phyloP scores from a whole-genome alignment of 176 grass and related monocot species.

The Hordeum marinum region DNA sequence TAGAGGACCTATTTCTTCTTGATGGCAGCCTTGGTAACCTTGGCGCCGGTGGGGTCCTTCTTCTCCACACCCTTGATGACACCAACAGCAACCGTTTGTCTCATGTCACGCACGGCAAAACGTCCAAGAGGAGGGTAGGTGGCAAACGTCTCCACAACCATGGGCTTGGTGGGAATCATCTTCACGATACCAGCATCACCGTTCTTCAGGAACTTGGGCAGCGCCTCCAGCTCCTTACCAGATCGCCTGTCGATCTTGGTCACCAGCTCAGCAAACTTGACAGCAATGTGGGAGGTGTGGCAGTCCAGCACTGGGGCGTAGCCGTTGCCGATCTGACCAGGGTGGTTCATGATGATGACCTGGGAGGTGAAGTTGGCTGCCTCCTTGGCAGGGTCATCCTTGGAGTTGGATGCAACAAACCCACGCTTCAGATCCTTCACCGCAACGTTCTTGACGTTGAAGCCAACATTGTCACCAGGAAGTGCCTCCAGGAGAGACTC shows the following conservation, averaged over 20 bases:
- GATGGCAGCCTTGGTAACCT: slow-evolving; percentile 54
- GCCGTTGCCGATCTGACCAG: slow-evolving; percentile 29
- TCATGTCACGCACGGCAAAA: slow-evolving; percentile 11
- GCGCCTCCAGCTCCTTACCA: slow-evolving; percentile 30
- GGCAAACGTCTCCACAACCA: slow-evolving; percentile 23
- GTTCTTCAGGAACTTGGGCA: slow-evolving; percentile 34
- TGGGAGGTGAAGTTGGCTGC: not conserved
- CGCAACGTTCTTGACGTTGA: not conserved
- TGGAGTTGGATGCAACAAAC: not conserved
- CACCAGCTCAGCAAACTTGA: slow-evolving; percentile 24
- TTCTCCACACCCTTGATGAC: slow-evolving; percentile 29
- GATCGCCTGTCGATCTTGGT: slow-evolving; percentile 27
- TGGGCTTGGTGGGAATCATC: slow-evolving; percentile 40
- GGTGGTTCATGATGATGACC: slow-evolving; percentile 33
- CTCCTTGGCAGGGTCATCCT: not conserved
- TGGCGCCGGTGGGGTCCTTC: slow-evolving; percentile 12
- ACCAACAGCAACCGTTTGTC: slow-evolving; percentile 29
- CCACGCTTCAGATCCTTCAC: not conserved
- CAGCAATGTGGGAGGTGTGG: slow-evolving; percentile 28
- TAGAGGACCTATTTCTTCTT: slow-evolving; percentile 65
- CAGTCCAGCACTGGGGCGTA: slow-evolving; percentile 29
- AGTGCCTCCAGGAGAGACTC: not conserved
- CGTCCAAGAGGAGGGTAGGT: slow-evolving; percentile 15
- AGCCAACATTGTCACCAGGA: not conserved
- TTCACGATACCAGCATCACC: slow-evolving; percentile 19